These are phyloP conservation scores for Trametes hirsuta DNA, from an alignment of 1,284 basidiomycete genomes.

Conservation along the genomic window DNA sequence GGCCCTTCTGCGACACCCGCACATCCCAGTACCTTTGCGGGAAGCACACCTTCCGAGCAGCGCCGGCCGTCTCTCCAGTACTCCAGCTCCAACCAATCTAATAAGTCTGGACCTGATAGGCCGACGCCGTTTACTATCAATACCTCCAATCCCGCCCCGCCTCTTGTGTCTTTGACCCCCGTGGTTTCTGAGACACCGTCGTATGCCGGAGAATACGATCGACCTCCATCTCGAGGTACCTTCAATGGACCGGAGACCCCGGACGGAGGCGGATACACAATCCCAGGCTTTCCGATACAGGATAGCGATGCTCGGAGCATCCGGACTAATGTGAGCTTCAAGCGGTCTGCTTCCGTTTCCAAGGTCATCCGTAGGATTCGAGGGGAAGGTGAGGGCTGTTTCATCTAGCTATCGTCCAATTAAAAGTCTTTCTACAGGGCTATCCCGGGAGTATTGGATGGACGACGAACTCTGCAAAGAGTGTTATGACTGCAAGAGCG, in stretches of 20 bases:
- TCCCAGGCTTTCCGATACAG: slow-evolving; percentile 83
- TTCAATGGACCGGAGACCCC: slow-evolving; percentile 56
- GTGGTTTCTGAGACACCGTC: slow-evolving; percentile 76
- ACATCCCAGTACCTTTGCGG: slow-evolving; percentile 34
- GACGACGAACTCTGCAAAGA: slow-evolving; percentile 96
- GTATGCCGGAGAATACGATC: slow-evolving; percentile 64
- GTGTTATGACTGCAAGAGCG: slow-evolving; percentile 91
- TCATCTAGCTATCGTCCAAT: not conserved
- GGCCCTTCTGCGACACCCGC: slow-evolving; percentile 39
- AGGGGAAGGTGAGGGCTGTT: slow-evolving; percentile 65
- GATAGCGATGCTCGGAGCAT: slow-evolving; percentile 79
- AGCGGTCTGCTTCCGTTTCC: slow-evolving; percentile 80
- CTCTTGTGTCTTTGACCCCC: slow-evolving; percentile 79
- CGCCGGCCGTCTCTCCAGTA: slow-evolving; percentile 59
- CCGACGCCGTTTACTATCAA: slow-evolving; percentile 58
- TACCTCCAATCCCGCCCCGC: slow-evolving; percentile 66
- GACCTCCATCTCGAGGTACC: slow-evolving; percentile 57
- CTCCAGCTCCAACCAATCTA: slow-evolving; percentile 48
- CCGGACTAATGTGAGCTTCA: slow-evolving; percentile 69
- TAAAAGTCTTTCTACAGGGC: slow-evolving; percentile 46
- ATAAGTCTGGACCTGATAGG: slow-evolving; percentile 54
- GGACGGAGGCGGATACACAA: slow-evolving; percentile 67
- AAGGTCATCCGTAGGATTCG: slow-evolving; percentile 87
- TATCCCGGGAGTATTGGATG: slow-evolving; percentile 95
- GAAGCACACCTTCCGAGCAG: slow-evolving; percentile 43